phyloP scores from a whole-genome alignment of 768 basidiomycete genomes.

The Megacollybia marginata region DNA sequence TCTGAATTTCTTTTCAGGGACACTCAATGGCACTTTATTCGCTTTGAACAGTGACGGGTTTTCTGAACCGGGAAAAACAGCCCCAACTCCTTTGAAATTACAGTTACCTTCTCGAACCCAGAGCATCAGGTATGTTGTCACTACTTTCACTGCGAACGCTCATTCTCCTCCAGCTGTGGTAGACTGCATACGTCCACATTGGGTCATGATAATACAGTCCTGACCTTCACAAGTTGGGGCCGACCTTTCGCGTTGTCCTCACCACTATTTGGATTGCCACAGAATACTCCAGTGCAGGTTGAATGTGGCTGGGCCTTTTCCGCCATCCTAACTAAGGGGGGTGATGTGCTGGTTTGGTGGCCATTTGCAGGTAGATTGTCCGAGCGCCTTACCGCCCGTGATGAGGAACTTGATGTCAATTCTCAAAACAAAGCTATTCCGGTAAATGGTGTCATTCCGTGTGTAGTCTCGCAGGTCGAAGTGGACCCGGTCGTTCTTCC shows the following conservation, averaged over 20 bases:
- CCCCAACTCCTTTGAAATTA: conserved; percentile 49
- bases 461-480: conserved; percentile 50
- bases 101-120: conserved; percentile 50
- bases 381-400: conserved; percentile 26
- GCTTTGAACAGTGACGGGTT: conserved; percentile 47
- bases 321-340: conserved; percentile 63
- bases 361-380: conserved; percentile 43
- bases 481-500: conserved; percentile 53
- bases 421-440: conserved; percentile 24
- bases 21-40: conserved; percentile 40
- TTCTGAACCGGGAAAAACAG: conserved; percentile 41
- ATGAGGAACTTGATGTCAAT: conserved; percentile 38
- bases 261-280: conserved; percentile 32
- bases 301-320: conserved; percentile 81
- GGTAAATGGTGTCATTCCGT: conserved; percentile 43
- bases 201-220: conserved; percentile 52
- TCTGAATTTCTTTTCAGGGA: conserved; percentile 38
- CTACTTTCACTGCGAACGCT: neutral
- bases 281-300: conserved; percentile 44
- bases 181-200: conserved; percentile 64
- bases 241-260: conserved; percentile 61
- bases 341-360: conserved; percentile 74
- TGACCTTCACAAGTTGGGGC: conserved; percentile 76
- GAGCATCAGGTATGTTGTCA: conserved; percentile 49
- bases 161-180: conserved; percentile 52